Evolutionary conservation across 164 flowering plant genomes (phyloP), one percentile per base, ranked within the genome.

Genomic region (Paratinospora sagittata): DNA sequence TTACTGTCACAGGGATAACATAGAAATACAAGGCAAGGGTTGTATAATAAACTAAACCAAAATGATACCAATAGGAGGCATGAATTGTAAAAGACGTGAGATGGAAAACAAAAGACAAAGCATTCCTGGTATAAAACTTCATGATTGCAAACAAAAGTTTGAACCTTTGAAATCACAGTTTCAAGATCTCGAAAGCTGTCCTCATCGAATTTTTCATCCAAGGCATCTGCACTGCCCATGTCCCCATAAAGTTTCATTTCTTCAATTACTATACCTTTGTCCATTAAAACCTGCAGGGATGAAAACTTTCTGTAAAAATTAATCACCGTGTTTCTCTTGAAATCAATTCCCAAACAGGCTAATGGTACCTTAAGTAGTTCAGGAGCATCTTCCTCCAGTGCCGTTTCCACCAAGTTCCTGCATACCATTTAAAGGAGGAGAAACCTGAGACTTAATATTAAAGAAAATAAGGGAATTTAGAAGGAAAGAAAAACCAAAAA

Each of bases 371-470:
- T 80, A 66, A 95, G 84, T 66, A 95, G 94, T 66, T 90, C 98
- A 67, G 98, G 97, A 74, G 90, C 97, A 90, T 95, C 98, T 80
- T 95, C 98, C 80, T 90, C 91, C 65, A 95, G 70, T 9, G 98
- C 97, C 34, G 85, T 86, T 80, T 84, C 89, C 74, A 86, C 81
- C 1, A 90, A 92, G 75, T 85, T 83, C 77, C 98, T 95, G 88
- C 73, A 85, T 61, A 70, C 67, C 23, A 68, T 73, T 68, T 34
- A 4, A 37, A 17, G 37, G 14, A 3, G 12, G 26, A 49, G 26
- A 27, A 68, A 16, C 3, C 13, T 5, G 2, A 33, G 27, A 26
- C 23, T 26, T 13, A 13, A 26, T 67, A 26, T 9, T 47, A 47
- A 26, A 27, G 21, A 37, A 21, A 21, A 37, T 17, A 36, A 36